Evolutionary conservation across 495 filamentous ascomycete species (phyloP), one percentile per base, ranked within the genome.

Genomic region (Aspergillus nanangensis): DNA sequence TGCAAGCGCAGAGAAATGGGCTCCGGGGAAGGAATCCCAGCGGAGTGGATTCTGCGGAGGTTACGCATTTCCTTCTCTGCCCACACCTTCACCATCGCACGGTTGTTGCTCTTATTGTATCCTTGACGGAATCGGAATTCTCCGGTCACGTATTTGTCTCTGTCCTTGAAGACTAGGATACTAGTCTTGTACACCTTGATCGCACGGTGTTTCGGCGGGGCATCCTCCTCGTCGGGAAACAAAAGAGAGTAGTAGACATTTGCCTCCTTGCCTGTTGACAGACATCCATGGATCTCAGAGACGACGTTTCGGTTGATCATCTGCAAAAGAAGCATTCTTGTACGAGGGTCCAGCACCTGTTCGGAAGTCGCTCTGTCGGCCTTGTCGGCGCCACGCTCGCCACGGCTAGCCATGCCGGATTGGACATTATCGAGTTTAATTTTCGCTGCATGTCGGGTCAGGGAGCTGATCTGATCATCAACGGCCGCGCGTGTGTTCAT

Each of bases 181-280:
- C 84, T 85, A 0, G 94, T 98, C 73, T 97, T 97, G 78, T 97
- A 98, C 18, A 98, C 86, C 65, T 98, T 98, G 70, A 98, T 89
- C 11, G 93, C 93, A 39, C 88, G 82, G 50, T 88, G 81, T 3
- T 75, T 44, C 0, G 73, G 63, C n/a, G 62, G 38, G 39, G 65
- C 67, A 39, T 65, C 63, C 8, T 66, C 67, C 8, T 67, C 63
- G 0, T 71, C 65, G 1, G 74, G 69, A 8, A 67, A 56, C 1
- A 77, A 77, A 34, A 89, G 61, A 2, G 87, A 84, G 50, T 91
- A 84, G 68, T 97, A 98, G 17, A 98, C 93, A 52, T 98, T 97
- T 36, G 93, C 93, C 65, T 98, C 93, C 61, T 98, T 98, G 36
- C 93, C 93, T 0, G 93, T 96, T 33, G 87, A 93, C 50, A 98